Evolutionary conservation across 768 basidiomycete genomes (phyloP), one percentile per base, ranked within the genome.

Genomic region (Suillus americanus): DNA sequence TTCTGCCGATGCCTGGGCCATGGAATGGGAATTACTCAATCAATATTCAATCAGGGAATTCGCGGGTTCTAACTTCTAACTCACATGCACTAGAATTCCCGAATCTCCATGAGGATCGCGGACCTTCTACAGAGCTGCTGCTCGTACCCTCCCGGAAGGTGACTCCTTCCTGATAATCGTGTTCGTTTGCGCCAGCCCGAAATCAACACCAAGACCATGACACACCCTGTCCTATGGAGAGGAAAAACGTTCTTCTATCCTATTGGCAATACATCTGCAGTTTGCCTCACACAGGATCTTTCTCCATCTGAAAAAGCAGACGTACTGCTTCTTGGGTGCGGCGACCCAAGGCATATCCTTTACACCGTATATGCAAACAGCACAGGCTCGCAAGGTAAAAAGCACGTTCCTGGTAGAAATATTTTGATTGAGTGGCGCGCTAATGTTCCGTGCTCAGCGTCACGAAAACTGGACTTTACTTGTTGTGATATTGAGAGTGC

Each of bases 261-360:
- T 2, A 75, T 86, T 16, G 87, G 88, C 40, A 87, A 87, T 68
- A 87, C 87, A 0, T 78, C 85, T 5, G 81, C 88, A 5, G 73
- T 83, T 5, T 82, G 76, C 53, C 73, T 88, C 16, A 82, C 83
- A 3, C 74, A 82, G 61, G 77, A 81, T 46, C 70, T 88, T 6
- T 72, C 83, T 63, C 80, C 81, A 0, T 85, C 85, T 65, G 71
- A 79, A 60, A 61, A 72, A n/a, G 85, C 83, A 7, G 71, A 80
- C n/a, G 70, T 86, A 30, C 75, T 89, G 4, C 78, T 86, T 20
- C 75, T 87, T 35, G 86, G 81, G 28, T 87, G 86, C 67, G 86
- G 86, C 18, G 87, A 88, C 67, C 81, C 83, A 13, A 75, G 85
- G 35, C 84, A 80, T 61, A 79, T 87, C 12, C 63, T 88, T 16